phyloP scores from a whole-genome alignment of 129 eudicot species.

The Flaveria robusta region DNA sequence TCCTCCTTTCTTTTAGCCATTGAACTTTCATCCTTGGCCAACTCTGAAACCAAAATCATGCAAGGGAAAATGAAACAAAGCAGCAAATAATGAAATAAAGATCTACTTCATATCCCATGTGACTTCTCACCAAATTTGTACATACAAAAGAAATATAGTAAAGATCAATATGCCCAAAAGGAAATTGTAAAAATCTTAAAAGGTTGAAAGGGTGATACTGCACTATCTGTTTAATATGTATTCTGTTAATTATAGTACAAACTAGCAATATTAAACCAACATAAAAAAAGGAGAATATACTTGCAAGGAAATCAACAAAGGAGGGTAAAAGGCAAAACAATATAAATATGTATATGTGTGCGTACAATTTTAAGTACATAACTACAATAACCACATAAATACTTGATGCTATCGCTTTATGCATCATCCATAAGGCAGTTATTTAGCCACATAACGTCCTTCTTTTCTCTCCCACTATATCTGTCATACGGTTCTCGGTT shows the following conservation, averaged over 20 bases:
- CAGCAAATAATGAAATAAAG: neutral
- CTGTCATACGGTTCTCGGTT: too few species aligned
- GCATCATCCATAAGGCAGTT: neutral
- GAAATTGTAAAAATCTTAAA: neutral
- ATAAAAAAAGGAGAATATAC: neutral
- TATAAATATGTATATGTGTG: neutral
- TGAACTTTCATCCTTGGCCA: constrained; percentile 51
- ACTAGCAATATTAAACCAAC: neutral
- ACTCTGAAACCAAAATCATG: constrained; percentile 45
- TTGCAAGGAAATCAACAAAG: constrained; percentile 9
- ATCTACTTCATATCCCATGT: constrained; percentile 14
- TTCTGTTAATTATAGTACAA: neutral
- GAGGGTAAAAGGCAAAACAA: neutral
- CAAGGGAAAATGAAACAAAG: constrained; percentile 4
- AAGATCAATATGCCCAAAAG: neutral
- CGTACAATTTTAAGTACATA: neutral
- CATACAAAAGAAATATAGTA: neutral
- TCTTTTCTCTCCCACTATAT: neutral
- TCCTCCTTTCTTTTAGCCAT: constrained; percentile 42
- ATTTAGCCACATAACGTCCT: neutral
- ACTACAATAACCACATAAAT: neutral
- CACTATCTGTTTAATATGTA: neutral
- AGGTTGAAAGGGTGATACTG: neutral
- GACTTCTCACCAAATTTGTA: neutral
- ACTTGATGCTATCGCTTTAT: neutral